Percentiles rank a stretch among this genome's conserved stretches.
These are phyloP conservation scores for Saururus chinensis DNA, from an alignment of 164 flowering plant genomes.

Conservation along the genomic window DNA sequence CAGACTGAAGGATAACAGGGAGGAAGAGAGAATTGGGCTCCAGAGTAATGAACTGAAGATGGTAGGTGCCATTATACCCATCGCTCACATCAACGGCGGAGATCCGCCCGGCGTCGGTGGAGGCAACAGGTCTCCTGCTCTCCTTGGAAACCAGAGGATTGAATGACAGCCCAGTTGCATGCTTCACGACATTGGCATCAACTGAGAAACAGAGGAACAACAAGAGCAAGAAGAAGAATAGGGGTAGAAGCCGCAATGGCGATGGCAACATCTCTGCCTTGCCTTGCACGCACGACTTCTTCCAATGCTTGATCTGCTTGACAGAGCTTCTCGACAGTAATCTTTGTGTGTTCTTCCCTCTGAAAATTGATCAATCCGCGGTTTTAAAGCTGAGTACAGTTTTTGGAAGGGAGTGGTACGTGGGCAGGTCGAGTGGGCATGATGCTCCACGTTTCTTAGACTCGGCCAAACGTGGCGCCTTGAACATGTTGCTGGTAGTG, in stretches of 20 bases:
- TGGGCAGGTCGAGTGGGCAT: too few relatives aligned
- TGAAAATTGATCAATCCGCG: too few relatives aligned
- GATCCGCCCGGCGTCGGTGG: constrained; percentile 53
- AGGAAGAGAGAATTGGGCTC: constrained; percentile 78
- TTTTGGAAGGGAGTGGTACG: too few relatives aligned
- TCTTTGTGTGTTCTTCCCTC: too few relatives aligned
- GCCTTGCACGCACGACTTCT: too few relatives aligned
- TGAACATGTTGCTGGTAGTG: too few relatives aligned
- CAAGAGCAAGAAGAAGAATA: neutral
- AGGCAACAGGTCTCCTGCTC: constrained; percentile 28
- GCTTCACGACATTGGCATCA: neutral
- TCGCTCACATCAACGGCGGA: constrained; percentile 38
- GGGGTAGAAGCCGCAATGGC: neutral
- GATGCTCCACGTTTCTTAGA: too few relatives aligned
- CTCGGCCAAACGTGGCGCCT: too few relatives aligned
- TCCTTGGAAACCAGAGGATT: constrained; percentile 31
- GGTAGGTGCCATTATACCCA: constrained; percentile 31
- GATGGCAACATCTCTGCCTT: neutral
- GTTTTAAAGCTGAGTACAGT: too few relatives aligned
- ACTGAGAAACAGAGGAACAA: neutral
- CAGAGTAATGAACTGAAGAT: constrained; percentile 69
- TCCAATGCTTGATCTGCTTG: too few relatives aligned
- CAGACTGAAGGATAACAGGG: constrained; percentile 66
- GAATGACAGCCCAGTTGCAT: neutral
- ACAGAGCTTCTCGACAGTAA: too few relatives aligned